Evolutionary conservation across 805 yeast species (phyloP).

Genomic region (Yarrowia sp.): DNA sequence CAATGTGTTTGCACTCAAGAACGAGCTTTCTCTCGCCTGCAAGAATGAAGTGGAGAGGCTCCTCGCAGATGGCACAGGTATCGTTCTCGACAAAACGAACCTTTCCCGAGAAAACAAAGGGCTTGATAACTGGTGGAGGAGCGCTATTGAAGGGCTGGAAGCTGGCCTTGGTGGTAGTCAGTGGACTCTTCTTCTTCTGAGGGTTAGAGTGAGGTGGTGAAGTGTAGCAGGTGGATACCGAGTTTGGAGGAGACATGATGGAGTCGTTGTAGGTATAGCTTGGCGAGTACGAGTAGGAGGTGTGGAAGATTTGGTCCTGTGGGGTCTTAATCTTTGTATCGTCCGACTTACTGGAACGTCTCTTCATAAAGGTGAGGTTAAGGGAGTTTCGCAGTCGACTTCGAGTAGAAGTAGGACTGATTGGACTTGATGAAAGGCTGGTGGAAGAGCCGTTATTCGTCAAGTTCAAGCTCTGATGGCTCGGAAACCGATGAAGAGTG

Average conservation of each 20-base stretch:
- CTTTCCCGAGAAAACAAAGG: slow-evolving; percentile 2
- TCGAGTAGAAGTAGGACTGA: not conserved
- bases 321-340: not conserved
- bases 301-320: not conserved
- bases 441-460: not conserved
- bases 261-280: not conserved
- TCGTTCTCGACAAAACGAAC: not conserved
- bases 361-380: slow-evolving; percentile 1
- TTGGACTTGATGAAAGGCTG: not conserved
- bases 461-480: not conserved
- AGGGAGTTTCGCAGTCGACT: not conserved
- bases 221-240: not conserved
- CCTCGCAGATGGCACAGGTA: slow-evolving; percentile 13
- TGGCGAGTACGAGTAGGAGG: not conserved
- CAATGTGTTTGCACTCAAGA: not conserved
- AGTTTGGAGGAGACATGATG: not conserved
- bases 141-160: not conserved
- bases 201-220: not conserved
- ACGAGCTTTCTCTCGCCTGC: slow-evolving; percentile 6
- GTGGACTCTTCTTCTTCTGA: not conserved
- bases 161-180: not conserved
- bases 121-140: not conserved
- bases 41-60: not conserved
- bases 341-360: not conserved
- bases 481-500: not conserved